These are phyloP conservation scores for Xylaria sp. DNA, from an alignment of 2,329 filamentous ascomycete genomes.

Conservation along the genomic window DNA sequence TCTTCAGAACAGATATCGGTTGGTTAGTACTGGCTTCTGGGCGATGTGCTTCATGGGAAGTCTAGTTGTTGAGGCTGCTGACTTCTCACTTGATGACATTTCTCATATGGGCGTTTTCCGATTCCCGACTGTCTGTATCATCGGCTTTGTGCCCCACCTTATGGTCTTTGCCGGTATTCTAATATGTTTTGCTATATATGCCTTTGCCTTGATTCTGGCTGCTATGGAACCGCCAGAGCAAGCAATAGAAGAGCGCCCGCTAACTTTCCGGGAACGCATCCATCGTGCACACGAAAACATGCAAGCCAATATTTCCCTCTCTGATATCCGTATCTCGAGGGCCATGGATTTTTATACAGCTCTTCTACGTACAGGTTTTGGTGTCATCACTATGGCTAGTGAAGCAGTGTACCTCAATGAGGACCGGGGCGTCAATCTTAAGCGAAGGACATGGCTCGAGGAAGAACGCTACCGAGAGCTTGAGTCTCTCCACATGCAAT, in stretches of 20 bases:
- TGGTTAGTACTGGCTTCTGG: conserved; percentile 90
- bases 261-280: conserved; percentile 69
- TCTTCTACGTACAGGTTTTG: conserved; percentile 85
- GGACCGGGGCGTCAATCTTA: conserved; percentile 78
- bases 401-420: conserved; percentile 97
- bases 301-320: conserved; percentile 88
- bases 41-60: conserved; percentile 88
- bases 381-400: conserved; percentile 89
- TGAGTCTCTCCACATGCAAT: conserved; percentile 66
- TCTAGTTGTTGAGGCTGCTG: conserved; percentile 79
- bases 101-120: conserved; percentile 75
- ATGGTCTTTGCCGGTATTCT: conserved; percentile 82
- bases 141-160: conserved; percentile 95
- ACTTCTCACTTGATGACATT: conserved; percentile 70
- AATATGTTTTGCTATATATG: conserved; percentile 80
- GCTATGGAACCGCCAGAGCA: conserved; percentile 71
- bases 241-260: conserved; percentile 46
- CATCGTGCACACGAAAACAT: conserved; percentile 83
- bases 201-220: conserved; percentile 78
- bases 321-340: conserved; percentile 80
- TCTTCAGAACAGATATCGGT: conserved; percentile 79
- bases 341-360: conserved; percentile 97
- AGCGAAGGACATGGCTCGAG: conserved; percentile 88
- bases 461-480: conserved; percentile 84
- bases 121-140: conserved; percentile 93